phyloP scores from a whole-genome alignment of 192 early-diverging fungal genomes.

The Coemansia umbellata region DNA sequence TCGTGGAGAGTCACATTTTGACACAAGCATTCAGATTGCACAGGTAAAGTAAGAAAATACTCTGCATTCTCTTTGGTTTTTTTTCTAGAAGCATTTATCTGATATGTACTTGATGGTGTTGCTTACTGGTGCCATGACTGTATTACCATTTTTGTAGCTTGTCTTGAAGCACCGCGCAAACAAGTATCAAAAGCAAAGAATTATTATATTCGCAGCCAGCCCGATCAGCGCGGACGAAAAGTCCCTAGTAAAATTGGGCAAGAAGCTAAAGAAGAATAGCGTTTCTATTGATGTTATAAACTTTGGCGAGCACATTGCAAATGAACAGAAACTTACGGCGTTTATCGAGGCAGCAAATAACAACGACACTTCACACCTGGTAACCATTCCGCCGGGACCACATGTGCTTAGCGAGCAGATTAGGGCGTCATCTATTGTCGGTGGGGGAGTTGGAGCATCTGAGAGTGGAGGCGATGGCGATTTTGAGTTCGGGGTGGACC shows the following conservation, averaged over 20 bases:
- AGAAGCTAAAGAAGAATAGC: conserved; percentile 98
- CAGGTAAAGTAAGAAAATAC: conserved; percentile 55
- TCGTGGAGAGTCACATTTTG: conserved; percentile 70
- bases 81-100: too few relatives aligned
- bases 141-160: conserved; percentile 47
- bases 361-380: conserved; percentile 90
- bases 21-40: conserved; percentile 91
- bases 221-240: conserved; percentile 82
- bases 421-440: conserved; percentile 80
- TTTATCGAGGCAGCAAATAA: conserved; percentile 88
- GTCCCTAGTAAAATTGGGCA: conserved; percentile 82
- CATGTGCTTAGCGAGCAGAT: conserved; percentile 86
- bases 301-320: conserved; percentile 90
- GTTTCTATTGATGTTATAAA: conserved; percentile 92
- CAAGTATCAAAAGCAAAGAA: conserved; percentile 90
- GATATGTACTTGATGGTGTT: too few relatives aligned
- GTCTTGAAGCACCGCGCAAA: conserved; percentile 97
- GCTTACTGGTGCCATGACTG: background rate
- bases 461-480: conserved; percentile 49
- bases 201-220: conserved; percentile 91
- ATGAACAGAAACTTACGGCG: conserved; percentile 84
- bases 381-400: conserved; percentile 89
- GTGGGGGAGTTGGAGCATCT: conserved; percentile 71
- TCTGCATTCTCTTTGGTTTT: too few relatives aligned
- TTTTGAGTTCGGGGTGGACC: conserved; percentile 95